These are phyloP conservation scores for Pythium angustatum DNA, from an alignment of 352 stramenopile species.

Conservation along the genomic window DNA sequence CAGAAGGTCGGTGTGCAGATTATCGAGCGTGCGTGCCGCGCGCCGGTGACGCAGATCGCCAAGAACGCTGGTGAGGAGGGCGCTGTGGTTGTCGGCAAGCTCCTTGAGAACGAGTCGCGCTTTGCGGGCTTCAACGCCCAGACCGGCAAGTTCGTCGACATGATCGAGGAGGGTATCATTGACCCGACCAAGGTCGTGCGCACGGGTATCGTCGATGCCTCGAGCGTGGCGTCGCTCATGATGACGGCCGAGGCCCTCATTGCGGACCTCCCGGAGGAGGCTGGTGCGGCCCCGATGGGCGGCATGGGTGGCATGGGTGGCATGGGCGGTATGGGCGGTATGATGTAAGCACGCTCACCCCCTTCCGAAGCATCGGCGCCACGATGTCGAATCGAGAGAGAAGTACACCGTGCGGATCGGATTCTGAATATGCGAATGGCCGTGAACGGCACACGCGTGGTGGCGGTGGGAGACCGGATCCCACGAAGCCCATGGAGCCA, in stretches of 20 bases:
- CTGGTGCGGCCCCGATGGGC: slow-evolving; percentile 65
- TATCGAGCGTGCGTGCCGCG: slow-evolving; percentile 93
- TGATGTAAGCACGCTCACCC: slow-evolving; percentile 59
- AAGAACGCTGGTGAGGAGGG: slow-evolving; percentile 98
- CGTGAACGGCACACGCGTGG: not conserved
- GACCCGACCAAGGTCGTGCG: slow-evolving; percentile 98
- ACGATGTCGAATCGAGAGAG: not conserved
- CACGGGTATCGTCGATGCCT: slow-evolving; percentile 98
- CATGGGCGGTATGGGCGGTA: slow-evolving; percentile 83
- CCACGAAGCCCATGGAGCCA: not conserved
- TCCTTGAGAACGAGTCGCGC: slow-evolving; percentile 95
- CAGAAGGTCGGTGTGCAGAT: slow-evolving; percentile 98
- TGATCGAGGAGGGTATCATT: slow-evolving; percentile 98
- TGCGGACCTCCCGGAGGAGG: slow-evolving; percentile 93
- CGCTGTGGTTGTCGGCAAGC: slow-evolving; percentile 98
- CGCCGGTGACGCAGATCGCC: slow-evolving; percentile 96
- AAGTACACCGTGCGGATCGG: too few species aligned
- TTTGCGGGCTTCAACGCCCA: slow-evolving; percentile 98
- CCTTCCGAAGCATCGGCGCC: slow-evolving; percentile 10
- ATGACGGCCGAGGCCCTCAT: slow-evolving; percentile 99
- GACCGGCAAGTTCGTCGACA: slow-evolving; percentile 97
- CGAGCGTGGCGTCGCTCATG: slow-evolving; percentile 98
- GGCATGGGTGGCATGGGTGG: slow-evolving; percentile 79
- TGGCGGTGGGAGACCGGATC: slow-evolving; percentile 5
- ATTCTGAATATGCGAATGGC: too few species aligned